phyloP scores from a whole-genome alignment of 345 rosid genomes.

The Acer campestre region DNA sequence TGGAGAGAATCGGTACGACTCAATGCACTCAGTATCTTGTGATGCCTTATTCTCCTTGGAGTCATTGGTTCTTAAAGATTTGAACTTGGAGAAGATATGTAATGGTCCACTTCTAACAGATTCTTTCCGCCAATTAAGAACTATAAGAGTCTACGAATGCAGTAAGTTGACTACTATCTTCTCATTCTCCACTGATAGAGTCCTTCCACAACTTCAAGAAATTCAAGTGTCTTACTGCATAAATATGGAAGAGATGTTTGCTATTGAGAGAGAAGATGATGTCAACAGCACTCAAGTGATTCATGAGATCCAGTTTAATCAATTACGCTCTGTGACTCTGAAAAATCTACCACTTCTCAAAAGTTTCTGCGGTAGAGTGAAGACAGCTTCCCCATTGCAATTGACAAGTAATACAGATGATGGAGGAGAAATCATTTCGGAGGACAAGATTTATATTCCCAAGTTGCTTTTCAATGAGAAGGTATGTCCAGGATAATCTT shows the following conservation, averaged over 20 bases:
- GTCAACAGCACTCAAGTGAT: neutral
- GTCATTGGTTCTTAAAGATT: conserved; percentile 3
- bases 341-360: neutral
- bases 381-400: neutral
- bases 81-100: conserved; percentile 2
- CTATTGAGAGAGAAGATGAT: neutral
- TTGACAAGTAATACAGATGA: too few relatives aligned
- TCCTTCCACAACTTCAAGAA: neutral
- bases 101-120: neutral
- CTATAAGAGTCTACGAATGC: neutral
- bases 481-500: neutral
- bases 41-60: conserved; percentile 6
- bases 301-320: neutral
- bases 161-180: neutral
- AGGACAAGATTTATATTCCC: neutral
- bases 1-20: too few relatives aligned
- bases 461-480: conserved; percentile 2
- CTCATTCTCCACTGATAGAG: neutral
- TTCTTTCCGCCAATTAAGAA: neutral
- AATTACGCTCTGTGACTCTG: neutral
- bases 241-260: conserved; percentile 8
- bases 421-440: too few relatives aligned
- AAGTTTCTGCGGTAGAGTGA: neutral
- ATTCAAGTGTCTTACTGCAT: neutral
- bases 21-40: neutral